These are phyloP conservation scores for Penicillium longicatenatum DNA, from an alignment of 495 filamentous ascomycete genomes.

Conservation along the genomic window DNA sequence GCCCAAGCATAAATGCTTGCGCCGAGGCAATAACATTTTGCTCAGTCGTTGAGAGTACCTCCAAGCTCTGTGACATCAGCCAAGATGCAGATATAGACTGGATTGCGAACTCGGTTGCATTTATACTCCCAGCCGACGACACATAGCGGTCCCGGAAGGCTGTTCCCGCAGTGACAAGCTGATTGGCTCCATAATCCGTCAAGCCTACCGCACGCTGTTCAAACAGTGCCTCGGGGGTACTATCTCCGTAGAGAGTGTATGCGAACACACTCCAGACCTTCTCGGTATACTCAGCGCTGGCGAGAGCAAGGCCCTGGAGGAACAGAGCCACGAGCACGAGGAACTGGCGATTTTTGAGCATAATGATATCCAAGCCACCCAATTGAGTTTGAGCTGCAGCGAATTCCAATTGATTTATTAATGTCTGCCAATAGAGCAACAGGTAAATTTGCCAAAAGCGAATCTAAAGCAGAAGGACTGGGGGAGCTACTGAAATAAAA, in stretches of 20 bases:
- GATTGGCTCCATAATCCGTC: constrained; percentile 68
- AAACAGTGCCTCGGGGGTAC: constrained; percentile 57
- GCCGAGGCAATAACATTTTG: constrained; percentile 60
- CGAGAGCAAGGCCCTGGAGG: neutral
- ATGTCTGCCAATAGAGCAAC: neutral
- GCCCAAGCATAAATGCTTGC: constrained; percentile 75
- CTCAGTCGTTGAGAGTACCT: constrained; percentile 48
- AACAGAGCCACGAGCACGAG: neutral
- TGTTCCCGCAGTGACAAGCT: constrained; percentile 62
- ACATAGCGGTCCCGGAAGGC: constrained; percentile 64
- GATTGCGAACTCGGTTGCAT: constrained; percentile 40
- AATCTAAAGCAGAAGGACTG: neutral
- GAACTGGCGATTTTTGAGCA: neutral
- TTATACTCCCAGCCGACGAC: constrained; percentile 37
- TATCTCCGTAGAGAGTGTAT: constrained; percentile 74
- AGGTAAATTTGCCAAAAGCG: neutral
- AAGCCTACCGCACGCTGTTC: constrained; percentile 47
- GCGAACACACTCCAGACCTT: constrained; percentile 69
- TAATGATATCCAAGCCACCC: neutral
- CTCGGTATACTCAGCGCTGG: constrained; percentile 32
- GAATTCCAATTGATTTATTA: neutral
- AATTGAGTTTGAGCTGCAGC: neutral
- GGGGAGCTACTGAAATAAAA: constrained; percentile 7
- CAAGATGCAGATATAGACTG: constrained; percentile 41
- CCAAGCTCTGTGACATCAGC: constrained; percentile 50